phyloP scores from a whole-genome alignment of 2,329 filamentous ascomycete genomes.

The Calonectria henricotiae region DNA sequence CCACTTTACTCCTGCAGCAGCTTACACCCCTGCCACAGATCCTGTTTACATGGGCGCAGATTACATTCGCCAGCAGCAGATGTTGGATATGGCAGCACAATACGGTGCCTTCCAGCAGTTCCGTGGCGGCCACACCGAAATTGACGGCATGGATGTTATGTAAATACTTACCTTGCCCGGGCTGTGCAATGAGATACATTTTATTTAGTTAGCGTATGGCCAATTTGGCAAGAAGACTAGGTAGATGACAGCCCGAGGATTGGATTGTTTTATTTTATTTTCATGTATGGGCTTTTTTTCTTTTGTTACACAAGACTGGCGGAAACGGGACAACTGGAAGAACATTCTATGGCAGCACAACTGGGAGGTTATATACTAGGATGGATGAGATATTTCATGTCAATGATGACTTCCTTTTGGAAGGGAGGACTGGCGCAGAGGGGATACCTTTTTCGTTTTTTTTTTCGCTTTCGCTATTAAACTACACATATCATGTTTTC shows the following conservation, averaged over 20 bases:
- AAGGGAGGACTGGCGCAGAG: conserved; percentile 41
- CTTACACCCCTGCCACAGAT: conserved; percentile 75
- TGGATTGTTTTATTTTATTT: conserved; percentile 28
- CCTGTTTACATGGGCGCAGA: conserved; percentile 75
- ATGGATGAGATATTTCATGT: conserved; percentile 41
- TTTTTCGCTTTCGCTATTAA: conserved; percentile 44
- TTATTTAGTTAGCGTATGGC: conserved; percentile 34
- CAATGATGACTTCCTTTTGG: conserved; percentile 30
- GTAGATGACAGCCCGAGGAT: conserved; percentile 35
- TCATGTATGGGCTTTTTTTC: conserved; percentile 17
- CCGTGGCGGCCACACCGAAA: conserved; percentile 60
- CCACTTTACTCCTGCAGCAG: conserved; percentile 62
- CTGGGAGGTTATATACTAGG: conserved; percentile 41
- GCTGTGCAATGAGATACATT: conserved; percentile 39
- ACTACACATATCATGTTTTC: conserved; percentile 43
- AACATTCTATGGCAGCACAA: conserved; percentile 26
- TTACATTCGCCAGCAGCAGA: conserved; percentile 66
- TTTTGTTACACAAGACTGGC: conserved; percentile 23
- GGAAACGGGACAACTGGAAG: conserved; percentile 24
- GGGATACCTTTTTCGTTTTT: conserved; percentile 36
- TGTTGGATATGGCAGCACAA: conserved; percentile 77
- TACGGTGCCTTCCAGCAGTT: conserved; percentile 75
- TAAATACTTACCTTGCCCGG: conserved; percentile 49
- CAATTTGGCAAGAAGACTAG: conserved; percentile 31
- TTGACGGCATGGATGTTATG: conserved; percentile 67